Base-by-base conservation (phyloP, 2,329 filamentous ascomycete species). In the Whalleya microplaca region DNA sequence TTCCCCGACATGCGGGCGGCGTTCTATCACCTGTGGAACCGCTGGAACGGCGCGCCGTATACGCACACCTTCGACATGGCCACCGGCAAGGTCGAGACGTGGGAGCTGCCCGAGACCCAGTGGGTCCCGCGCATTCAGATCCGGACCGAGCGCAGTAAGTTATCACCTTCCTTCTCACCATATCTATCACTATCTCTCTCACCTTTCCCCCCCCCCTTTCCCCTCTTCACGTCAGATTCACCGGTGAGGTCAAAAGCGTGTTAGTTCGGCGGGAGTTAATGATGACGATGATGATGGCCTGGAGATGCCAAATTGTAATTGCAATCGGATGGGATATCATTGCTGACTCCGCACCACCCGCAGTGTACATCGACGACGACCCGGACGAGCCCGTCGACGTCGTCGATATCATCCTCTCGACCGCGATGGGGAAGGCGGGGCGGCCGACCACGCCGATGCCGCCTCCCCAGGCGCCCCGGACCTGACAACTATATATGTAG, bases 291-390 rank as follows among this genome's bases (percentile, higher is more conserved):
- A n/a, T n/a, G n/a, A n/a, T n/a, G n/a, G n/a, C n/a, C n/a, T n/a
- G n/a, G 27, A 29, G 27, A 29, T 29, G 12, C 27, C 27, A 29
- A 29, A 29, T 12, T n/a, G n/a, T n/a, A n/a, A n/a, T n/a, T n/a
- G n/a, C n/a, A n/a, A n/a, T n/a, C n/a, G n/a, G n/a, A n/a, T n/a
- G n/a, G n/a, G n/a, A n/a, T n/a, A n/a, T n/a, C n/a, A n/a, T n/a
- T 9, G 23, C 23, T 27, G 23, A 27, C 23, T 27, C 23, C 23
- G 23, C 23, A 27, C 9, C 23, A 4, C 6, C 32, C 10, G 14
- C 32, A 37, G 32, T 55, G 42, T 55, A 57, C 42, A 45, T 60
- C 21, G 51, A 53, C 45, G 42, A 51, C 19, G 48, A 60, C 29
- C 23, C 32, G 6, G 43, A 29, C 2, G 54, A 55, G 48, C 51